Base-by-base conservation (phyloP, 495 filamentous ascomycete species). In the Penicillium turbatum region DNA sequence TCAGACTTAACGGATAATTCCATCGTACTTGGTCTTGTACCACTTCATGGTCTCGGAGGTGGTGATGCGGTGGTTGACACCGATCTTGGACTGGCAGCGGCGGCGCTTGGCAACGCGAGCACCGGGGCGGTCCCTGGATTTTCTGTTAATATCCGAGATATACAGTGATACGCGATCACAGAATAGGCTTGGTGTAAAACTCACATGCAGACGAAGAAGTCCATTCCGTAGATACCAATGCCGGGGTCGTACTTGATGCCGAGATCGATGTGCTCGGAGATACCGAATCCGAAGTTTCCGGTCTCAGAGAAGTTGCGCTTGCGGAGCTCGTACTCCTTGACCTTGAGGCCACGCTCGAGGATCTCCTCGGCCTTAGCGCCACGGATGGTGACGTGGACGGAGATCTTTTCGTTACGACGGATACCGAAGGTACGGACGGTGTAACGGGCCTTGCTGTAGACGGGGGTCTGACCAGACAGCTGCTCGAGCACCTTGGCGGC, bases 381-480 rank as follows among this genome's bases (percentile, higher is more conserved):
- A 71, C 95, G 93, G 78, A 99, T 91, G 72, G 95, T 99, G 71
- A 99, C 95, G 80, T 99, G 95, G 54, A 99, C 95, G 60, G 95
- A 82, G 69, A 98, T 97, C 87, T 97, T 98, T 76, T 98, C 93
- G 85, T 98, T 97, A 88, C 93, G 90, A 72, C 95, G 92, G 83
- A 99, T 99, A 86, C 95, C 95, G 82, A 99, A 99, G 71, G 92
- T 97, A 79, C 95, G 92, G 84, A 99, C 95, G 64, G 95, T 99
- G 86, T 97, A 99, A 70, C 95, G 90, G 75, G 95, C 95, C 86
- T 99, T 99, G 88, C 87, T 92, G 89, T 99, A 99, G 77, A 99
- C 95, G 52, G 95, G 95, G 67, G 95, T 99, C 83, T 99, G 95
- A 89, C 95, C 95, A 74, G 83, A 88, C 72, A 99, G 83, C 84